Base-by-base conservation (phyloP, 352 stramenopile genomes). In the Pythium dissotocum region DNA sequence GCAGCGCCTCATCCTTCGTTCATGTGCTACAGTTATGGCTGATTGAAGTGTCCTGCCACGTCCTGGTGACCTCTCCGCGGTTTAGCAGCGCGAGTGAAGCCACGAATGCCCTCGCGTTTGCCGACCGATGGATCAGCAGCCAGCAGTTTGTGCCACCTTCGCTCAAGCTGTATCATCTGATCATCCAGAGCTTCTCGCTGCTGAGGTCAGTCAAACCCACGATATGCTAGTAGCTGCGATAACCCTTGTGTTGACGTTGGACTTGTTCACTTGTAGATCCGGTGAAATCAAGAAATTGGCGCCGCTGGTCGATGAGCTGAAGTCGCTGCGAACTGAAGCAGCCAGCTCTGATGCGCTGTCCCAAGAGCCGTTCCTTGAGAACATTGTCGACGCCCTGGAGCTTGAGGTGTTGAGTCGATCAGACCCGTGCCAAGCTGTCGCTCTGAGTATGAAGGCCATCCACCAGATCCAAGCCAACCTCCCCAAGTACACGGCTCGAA, bases 11-110 rank as follows among this genome's bases (percentile, higher is more conserved):
- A 30, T 30, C 28, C 28, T 30, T 2, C 1, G 61, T 36, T 56
- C 24, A 7, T 55, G n/a, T 46, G 62, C 42, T 57, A 18, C 9
- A 93, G 85, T 65, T 87, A 28, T 93, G 85, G 85, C 61, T 93
- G 8, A 71, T 90, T 24, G 82, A 89, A 53, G 56, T 89, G 36
- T 82, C 79, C 7, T 90, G 75, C 46, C 85, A 91, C 28, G 76
- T 77, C 12, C 73, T 77, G 5, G 79, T 80, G 1, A 81, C 72
- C n/a, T 83, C 82, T 2, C 74, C 79, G 46, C 65, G 78, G 8
- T 70, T 75, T 26, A 49, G 58, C 28, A 63, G 32, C 3, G 63
- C 54, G 8, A 52, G 26, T 21, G 82, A 85, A n/a, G 72, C 75
- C 24, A 18, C 33, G 1, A 72, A 80, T 30, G 60, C 83, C 16